A percentile compares a stretch with the other conserved stretches of the same genome.
Evolutionary conservation across 805 yeast species (phyloP).

Genomic region (Kazachstania bromeliacearum): DNA sequence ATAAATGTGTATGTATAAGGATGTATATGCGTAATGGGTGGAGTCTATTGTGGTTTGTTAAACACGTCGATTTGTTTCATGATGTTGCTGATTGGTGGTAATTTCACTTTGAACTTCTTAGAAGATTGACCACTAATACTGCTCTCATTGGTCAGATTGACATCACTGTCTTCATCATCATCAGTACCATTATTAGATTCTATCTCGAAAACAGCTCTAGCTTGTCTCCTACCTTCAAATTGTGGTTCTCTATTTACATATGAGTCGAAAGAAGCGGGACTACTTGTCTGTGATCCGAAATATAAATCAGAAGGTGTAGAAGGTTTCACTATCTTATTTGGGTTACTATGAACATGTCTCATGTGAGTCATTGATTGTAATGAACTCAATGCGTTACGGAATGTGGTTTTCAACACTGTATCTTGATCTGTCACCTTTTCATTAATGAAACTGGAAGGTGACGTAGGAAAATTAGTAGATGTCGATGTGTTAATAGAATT

Average conservation of each 20-base stretch:
- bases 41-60: slow-evolving; percentile 7
- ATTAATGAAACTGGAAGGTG: slow-evolving; percentile 8
- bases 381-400: slow-evolving; percentile 4
- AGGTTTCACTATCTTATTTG: slow-evolving; percentile 9
- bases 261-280: slow-evolving; percentile 13
- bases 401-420: slow-evolving; percentile 1
- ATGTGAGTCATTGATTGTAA: slow-evolving; percentile 3
- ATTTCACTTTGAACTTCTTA: slow-evolving; percentile 9
- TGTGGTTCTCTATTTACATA: slow-evolving; percentile 2
- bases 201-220: slow-evolving; percentile 2
- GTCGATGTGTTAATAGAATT: not conserved
- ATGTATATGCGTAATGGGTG: slow-evolving; percentile 2
- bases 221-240: not conserved
- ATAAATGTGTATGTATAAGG: not conserved
- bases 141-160: slow-evolving; percentile 6
- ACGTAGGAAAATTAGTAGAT: slow-evolving; percentile 3
- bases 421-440: not conserved
- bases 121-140: slow-evolving; percentile 2
- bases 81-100: slow-evolving; percentile 24
- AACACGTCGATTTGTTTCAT: slow-evolving; percentile 19
- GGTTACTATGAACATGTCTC: not conserved
- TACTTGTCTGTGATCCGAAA: slow-evolving; percentile 13
- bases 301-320: slow-evolving; percentile 11
- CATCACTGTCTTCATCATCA: slow-evolving; percentile 10
- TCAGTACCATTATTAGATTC: slow-evolving; percentile 1